Conservation (phyloP, 1,284 basidiomycete genomes). For the Blastosporella zonata region DNA sequence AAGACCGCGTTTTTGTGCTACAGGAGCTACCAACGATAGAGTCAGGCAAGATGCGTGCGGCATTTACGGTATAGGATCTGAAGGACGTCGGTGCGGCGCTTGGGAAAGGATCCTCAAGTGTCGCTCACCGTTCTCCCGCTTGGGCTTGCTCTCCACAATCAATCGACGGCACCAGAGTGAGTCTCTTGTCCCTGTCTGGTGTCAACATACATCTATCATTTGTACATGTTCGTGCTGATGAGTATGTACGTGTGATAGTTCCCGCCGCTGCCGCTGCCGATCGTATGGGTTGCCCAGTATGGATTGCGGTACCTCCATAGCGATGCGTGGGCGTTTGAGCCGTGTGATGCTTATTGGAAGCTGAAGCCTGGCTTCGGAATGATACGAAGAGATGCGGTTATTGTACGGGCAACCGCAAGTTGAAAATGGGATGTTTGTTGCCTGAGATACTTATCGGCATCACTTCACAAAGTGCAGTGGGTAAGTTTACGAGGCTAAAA, state of each 20-base stretch:
- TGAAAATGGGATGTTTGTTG: no score
- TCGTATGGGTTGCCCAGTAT: slow-evolving; percentile 5
- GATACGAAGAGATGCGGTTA: neutral
- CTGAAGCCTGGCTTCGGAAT: slow-evolving; percentile 7
- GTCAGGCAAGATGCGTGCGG: slow-evolving; percentile 11
- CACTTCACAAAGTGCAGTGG: no score
- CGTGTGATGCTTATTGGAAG: slow-evolving; percentile 8
- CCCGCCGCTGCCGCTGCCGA: slow-evolving; percentile 9
- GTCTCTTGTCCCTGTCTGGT: neutral
- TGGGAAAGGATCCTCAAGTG: slow-evolving; percentile 10
- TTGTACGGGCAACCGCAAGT: no score
- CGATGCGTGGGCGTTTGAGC: slow-evolving; percentile 10
- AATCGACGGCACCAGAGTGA: slow-evolving; percentile 14
- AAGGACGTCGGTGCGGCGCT: slow-evolving; percentile 5
- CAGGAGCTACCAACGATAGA: slow-evolving; percentile 14
- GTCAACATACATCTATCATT: no score
- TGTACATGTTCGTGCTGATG: neutral
- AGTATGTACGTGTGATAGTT: neutral
- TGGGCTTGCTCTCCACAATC: slow-evolving; percentile 9
- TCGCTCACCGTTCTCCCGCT: slow-evolving; percentile 10
- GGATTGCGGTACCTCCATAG: slow-evolving; percentile 1
- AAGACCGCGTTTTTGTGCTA: neutral
- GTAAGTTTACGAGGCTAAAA: no score
- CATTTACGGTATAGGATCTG: slow-evolving; percentile 9
- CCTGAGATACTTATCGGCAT: no score